Evolutionary conservation across 768 basidiomycete species (phyloP), one percentile per base, ranked within the genome.

Genomic region (Amyloporia xantha): DNA sequence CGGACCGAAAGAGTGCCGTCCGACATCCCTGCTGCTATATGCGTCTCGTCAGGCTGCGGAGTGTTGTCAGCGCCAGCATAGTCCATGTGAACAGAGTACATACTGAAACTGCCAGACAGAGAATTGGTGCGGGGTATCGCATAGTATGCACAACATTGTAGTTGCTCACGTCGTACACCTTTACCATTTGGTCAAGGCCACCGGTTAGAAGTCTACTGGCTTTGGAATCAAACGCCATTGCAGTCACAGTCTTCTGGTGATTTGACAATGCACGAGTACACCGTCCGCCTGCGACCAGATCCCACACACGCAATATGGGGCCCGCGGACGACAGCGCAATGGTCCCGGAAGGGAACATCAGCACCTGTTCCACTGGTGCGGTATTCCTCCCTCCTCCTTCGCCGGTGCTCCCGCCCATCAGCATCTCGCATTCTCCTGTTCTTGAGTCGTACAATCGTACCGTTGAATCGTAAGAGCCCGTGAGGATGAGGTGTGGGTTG

Each of bases 1-100:
- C 96, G 89, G 41, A 99, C 80, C n/a, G 94, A 94, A n/a, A 99
- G 75, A 1, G 95, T 97, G 2, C 95, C 95, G 62, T 98, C 96
- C 13, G 92, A 85, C 86, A 97, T 91, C n/a, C 96, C 96, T 1
- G 90, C 89, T 1, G 91, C 89, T 35, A 99, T 86, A 60, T 98
- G 96, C 0, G 92, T 94, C 58, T 96, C 91, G 64, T 98, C 94
- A 23, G 92, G 93, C 92, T 97, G 30, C 28, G 19, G 25, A 5
- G 27, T 20, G 37, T 19, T 26, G 11, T 26, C 7, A 7, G 9
- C 24, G 10, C 17, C 15, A 42, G 10, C 19, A 42, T 21, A 35
- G 40, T 27, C 47, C 2, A 46, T 21, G 15, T 33, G 5, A n/a
- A n/a, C n/a, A n/a, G n/a, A n/a, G n/a, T n/a, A 73, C 84, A 59